Evolutionary conservation across 1,284 basidiomycete genomes (phyloP).

Genomic region (Tylopilus sp.): DNA sequence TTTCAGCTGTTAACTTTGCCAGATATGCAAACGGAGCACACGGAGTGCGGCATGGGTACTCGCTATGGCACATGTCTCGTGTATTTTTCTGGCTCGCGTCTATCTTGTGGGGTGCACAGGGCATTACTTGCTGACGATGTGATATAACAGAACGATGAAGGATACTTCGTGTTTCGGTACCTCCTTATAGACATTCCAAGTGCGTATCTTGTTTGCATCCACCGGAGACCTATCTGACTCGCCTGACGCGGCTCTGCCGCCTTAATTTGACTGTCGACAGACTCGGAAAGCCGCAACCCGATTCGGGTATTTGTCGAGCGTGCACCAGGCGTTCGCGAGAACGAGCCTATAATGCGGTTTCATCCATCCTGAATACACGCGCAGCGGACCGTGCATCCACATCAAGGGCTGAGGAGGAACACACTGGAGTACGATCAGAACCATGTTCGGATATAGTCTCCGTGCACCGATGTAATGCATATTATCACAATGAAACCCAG

Average conservation of each 20-base stretch:
- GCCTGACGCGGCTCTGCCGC: neutral
- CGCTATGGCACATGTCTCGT: neutral
- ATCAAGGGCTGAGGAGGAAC: constrained; percentile 10
- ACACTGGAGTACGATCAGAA: constrained; percentile 7
- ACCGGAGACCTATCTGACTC: constrained; percentile 6
- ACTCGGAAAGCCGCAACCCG: constrained; percentile 60
- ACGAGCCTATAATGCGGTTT: constrained; percentile 72
- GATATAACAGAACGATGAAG: constrained; percentile 60
- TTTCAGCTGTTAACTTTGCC: neutral
- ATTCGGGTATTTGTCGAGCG: constrained; percentile 72
- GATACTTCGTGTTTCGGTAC: constrained; percentile 76
- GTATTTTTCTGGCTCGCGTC: neutral
- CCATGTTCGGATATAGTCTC: constrained; percentile 15
- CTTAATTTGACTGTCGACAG: constrained; percentile 37
- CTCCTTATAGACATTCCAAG: constrained; percentile 77
- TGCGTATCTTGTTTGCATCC: constrained; percentile 40
- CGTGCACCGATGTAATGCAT: constrained; percentile 25
- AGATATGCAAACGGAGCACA: neutral
- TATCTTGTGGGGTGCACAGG: constrained; percentile 4
- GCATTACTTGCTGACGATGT: constrained; percentile 12
- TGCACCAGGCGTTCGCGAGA: constrained; percentile 62
- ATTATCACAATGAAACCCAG: constrained; percentile 23
- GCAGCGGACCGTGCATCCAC: constrained; percentile 8
- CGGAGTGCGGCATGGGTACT: constrained; percentile 2
- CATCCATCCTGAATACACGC: constrained; percentile 38